Base-by-base conservation (phyloP, 1,284 basidiomycete genomes). In the Apiotrichum porosum region DNA sequence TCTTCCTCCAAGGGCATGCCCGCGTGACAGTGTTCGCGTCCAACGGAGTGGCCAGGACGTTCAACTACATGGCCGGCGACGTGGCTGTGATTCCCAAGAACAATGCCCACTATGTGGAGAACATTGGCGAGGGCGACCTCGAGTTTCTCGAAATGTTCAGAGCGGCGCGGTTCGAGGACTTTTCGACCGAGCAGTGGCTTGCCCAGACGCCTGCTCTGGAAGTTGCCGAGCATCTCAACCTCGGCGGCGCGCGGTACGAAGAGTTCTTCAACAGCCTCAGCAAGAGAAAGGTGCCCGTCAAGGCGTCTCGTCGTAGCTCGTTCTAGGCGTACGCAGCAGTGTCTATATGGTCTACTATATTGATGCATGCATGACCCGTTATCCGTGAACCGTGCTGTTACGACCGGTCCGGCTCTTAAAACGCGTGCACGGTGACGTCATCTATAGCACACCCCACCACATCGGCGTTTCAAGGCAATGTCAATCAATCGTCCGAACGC, bases 61-160 rank as follows among this genome's bases (percentile, higher is more conserved):
- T 82, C 66, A 78, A 86, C 61, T 84, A 80, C 62, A 77, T 81
- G 72, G 73, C 79, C 42, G 83, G 83, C 18, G 83, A 85, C 60
- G 79, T 85, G 48, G 82, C 79, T 23, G 81, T 81, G 53, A 63
- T 52, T 30, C 68, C 81, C 9, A 79, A 50, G 38, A 54, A 55
- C 44, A 36, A 54, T 77, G 81, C 81, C 4, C 83, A 84, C 61
- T 85, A 82, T 57, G 77, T 85, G n/a, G 82, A 86, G 70, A 84
- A 84, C 60, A 81, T 76, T 15, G 83, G 83, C 8, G 81, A 83
- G 57, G 78, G 78, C 5, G 81, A 82, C 0, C 63, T 85, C 28
- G 75, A 73, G 52, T 84, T 77, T 70, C 74, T 85, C 34, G 83
- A 85, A 63, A 81, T 85, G 42, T 83, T 83, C 71, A 80, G 80